Evolutionary conservation across 192 early-diverging fungal species (phyloP).

Genomic region (Linnemannia exigua): DNA sequence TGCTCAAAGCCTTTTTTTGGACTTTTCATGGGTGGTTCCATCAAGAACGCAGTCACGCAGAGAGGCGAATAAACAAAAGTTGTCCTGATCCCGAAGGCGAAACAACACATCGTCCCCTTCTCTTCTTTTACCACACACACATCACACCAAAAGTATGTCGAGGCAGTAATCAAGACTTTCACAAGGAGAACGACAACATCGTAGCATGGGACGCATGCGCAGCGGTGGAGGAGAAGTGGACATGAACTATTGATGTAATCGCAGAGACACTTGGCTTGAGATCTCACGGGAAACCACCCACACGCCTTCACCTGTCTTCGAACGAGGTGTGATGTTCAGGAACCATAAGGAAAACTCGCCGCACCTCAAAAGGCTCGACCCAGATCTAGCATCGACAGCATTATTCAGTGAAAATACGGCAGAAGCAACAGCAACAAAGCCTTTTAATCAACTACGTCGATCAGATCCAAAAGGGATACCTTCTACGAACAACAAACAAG

Average conservation of each 20-base stretch:
- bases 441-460: no score
- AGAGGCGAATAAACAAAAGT: conserved; percentile 3
- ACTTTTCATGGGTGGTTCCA: no score
- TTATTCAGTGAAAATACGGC: background rate
- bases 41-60: conserved; percentile 11
- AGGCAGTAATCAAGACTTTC: background rate
- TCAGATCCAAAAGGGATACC: no score
- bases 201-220: no score
- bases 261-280: no score
- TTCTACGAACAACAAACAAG: background rate
- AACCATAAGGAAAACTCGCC: background rate
- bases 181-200: background rate
- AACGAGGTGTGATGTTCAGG: background rate
- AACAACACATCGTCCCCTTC: no score
- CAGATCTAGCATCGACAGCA: background rate
- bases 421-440: background rate
- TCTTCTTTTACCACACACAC: background rate
- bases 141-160: background rate
- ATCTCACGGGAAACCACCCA: no score
- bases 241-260: no score
- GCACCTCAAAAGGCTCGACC: background rate
- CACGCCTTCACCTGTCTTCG: background rate
- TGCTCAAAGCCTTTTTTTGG: no score
- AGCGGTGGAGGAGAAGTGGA: no score
- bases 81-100: background rate